Base-by-base conservation (phyloP, 768 basidiomycete genomes). In the Leccinum olivaceopallidum region DNA sequence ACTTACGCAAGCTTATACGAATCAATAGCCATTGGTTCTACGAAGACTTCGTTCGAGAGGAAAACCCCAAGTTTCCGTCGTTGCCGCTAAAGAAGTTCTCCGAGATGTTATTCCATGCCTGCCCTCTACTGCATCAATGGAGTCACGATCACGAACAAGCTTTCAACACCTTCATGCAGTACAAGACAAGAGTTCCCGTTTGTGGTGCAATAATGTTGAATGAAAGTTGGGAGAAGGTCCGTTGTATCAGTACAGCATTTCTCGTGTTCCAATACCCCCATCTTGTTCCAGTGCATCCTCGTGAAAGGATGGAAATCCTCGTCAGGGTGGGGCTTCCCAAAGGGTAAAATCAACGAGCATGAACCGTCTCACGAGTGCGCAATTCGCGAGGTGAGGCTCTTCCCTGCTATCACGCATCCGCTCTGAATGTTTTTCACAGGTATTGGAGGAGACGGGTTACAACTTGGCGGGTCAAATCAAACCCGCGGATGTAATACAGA, bases 281-380 rank as follows among this genome's bases (percentile, higher is more conserved):
- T 60, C 63, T 58, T 49, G 30, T 37, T 58, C 53, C 55, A 98
- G 95, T 95, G 93, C 70, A 81, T 99, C n/a, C 83, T 99, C 61
- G 97, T 99, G 60, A 95, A 97, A 76, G 97, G 97, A 7, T 98
- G 94, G 94, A 98, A 97, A 75, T 86, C 93, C 37, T 92, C 89
- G 20, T 92, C 97, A 2, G 93, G 94, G 7, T 99, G 97, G 97
- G 90, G 94, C n/a, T 99, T 98, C 75, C 97, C 97, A 7, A 92
- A 96, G 72, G 97, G 97, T n/a, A 99, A 99, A 78, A 98, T 98
- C 74, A 99, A 99, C 68, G 89, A 95, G 72, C 85, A 90, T 61
- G 97, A 99, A 72, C 85, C 89, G 8, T 84, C 88, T 58, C 82
- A 83, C 53, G 83, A 81, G 57, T 99, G 97, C 75, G 97, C 96